Evolutionary conservation across 2,329 filamentous ascomycete species (phyloP).

Genomic region (Pseudogymnoascus sp.): DNA sequence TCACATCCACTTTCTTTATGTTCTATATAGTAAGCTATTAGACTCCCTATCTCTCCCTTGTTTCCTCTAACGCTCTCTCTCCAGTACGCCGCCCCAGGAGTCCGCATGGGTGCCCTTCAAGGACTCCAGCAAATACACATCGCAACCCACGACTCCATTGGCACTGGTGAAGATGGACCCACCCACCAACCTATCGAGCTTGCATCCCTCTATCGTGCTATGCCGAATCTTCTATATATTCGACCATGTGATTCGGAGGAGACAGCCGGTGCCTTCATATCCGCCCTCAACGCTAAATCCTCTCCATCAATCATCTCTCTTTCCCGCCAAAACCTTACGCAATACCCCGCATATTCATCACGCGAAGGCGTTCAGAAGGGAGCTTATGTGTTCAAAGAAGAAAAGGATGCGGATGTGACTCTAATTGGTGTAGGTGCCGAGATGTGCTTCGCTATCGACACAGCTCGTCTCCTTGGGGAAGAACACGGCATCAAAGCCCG

Average conservation of each 20-base stretch:
- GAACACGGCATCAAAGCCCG: constrained; percentile 32
- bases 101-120: constrained; percentile 53
- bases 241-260: constrained; percentile 52
- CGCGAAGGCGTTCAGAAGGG: constrained; percentile 36
- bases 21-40: constrained; percentile 38
- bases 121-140: constrained; percentile 48
- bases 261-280: constrained; percentile 44
- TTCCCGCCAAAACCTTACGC: constrained; percentile 36
- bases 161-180: constrained; percentile 51
- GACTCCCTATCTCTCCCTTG: neutral
- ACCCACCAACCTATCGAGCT: constrained; percentile 30
- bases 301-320: constrained; percentile 41
- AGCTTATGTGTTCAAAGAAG: constrained; percentile 39
- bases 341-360: constrained; percentile 31
- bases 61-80: neutral
- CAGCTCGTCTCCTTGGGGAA: constrained; percentile 30
- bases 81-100: constrained; percentile 45
- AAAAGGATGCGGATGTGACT: constrained; percentile 37
- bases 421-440: constrained; percentile 35
- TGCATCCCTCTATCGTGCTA: constrained; percentile 48
- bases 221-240: constrained; percentile 55
- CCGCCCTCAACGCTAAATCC: constrained; percentile 36
- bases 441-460: constrained; percentile 35
- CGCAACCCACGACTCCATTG: constrained; percentile 54
- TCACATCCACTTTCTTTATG: constrained; percentile 55